phyloP scores from a whole-genome alignment of 768 basidiomycete species.

The Phaeotremella skinneri region DNA sequence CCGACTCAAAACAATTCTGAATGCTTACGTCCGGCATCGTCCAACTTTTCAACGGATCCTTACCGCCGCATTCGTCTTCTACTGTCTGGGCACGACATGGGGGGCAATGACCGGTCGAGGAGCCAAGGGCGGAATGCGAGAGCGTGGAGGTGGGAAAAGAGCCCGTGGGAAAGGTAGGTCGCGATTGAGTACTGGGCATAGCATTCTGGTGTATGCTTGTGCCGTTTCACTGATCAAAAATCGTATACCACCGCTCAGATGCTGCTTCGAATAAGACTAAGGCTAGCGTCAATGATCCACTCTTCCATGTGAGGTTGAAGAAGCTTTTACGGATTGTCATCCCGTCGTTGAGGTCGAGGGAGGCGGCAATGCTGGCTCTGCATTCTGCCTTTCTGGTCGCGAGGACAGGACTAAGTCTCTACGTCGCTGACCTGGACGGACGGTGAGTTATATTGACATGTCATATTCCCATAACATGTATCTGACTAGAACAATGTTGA shows the following conservation, averaged over 20 bases:
- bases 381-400: slow-evolving; percentile 86
- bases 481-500: background rate
- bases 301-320: slow-evolving; percentile 79
- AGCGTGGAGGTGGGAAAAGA: slow-evolving; percentile 51
- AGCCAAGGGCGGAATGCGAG: slow-evolving; percentile 49
- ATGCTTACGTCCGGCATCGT: slow-evolving; percentile 62
- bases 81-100: slow-evolving; percentile 67
- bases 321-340: slow-evolving; percentile 81
- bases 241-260: slow-evolving; percentile 26
- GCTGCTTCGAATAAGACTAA: slow-evolving; percentile 15
- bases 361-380: slow-evolving; percentile 79
- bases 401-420: slow-evolving; percentile 85
- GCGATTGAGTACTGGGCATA: slow-evolving; percentile 5
- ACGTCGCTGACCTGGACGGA: slow-evolving; percentile 91
- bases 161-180: slow-evolving; percentile 8
- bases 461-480: background rate
- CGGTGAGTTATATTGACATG: slow-evolving; percentile 49
- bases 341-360: slow-evolving; percentile 77
- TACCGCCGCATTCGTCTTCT: slow-evolving; percentile 64
- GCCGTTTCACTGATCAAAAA: no score
- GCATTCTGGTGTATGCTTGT: no score
- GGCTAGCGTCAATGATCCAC: slow-evolving; percentile 70
- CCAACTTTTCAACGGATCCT: slow-evolving; percentile 70
- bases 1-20: slow-evolving; percentile 17
- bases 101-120: slow-evolving; percentile 56